phyloP scores from a whole-genome alignment of 768 basidiomycete genomes.

The Mycena epipterygia region DNA sequence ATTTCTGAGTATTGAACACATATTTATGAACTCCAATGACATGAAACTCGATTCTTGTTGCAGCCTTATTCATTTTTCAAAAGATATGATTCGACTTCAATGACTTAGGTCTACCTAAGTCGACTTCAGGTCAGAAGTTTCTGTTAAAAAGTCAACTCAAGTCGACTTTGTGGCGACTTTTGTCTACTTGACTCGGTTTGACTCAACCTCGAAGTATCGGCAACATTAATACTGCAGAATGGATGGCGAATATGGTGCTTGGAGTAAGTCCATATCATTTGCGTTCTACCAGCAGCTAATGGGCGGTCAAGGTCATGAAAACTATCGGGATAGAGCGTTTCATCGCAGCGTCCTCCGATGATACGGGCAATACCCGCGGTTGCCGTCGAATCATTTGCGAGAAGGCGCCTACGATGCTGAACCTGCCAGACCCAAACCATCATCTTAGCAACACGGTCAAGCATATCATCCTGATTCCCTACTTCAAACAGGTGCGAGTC shows the following conservation, averaged over 20 bases:
- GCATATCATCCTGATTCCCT: slow-evolving; percentile 35
- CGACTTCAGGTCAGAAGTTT: too few relatives aligned
- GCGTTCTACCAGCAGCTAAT: not conserved
- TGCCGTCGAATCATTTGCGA: not conserved
- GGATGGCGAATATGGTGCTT: slow-evolving; percentile 2
- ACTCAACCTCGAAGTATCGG: too few relatives aligned
- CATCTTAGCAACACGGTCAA: slow-evolving; percentile 43
- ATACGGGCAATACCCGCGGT: not conserved
- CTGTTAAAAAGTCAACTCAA: too few relatives aligned
- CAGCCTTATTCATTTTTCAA: too few relatives aligned
- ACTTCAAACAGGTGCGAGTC: slow-evolving; percentile 35
- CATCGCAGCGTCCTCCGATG: not conserved
- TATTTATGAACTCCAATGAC: too few relatives aligned
- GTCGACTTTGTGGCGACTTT: too few relatives aligned
- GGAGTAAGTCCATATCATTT: not conserved
- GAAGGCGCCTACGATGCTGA: not conserved
- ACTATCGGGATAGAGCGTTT: not conserved
- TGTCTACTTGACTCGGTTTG: too few relatives aligned
- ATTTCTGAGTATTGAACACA: too few relatives aligned
- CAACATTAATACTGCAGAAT: too few relatives aligned
- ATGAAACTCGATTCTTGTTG: too few relatives aligned
- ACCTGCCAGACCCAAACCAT: slow-evolving; percentile 36
- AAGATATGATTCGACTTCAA: too few relatives aligned
- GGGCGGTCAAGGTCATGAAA: not conserved
- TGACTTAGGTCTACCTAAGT: too few relatives aligned